A percentile compares a stretch with the other conserved stretches of the same genome.
Conservation (phyloP, 1,284 basidiomycete species). For the Cerioporus squamosus region DNA sequence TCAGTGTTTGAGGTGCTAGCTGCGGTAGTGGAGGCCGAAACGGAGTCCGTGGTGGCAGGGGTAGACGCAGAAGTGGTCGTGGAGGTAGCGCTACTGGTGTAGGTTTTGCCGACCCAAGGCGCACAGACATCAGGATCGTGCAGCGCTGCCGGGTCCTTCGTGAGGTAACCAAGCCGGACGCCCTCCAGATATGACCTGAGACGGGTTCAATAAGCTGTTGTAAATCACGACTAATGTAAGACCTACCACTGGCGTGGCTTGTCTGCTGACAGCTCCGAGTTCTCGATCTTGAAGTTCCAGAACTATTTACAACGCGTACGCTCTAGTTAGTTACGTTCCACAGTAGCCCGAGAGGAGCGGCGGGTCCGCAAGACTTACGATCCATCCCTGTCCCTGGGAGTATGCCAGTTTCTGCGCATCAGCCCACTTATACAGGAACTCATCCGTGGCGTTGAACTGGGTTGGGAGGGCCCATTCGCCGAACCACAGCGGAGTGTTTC, state of each 20-base stretch:
- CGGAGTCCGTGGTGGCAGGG: not conserved
- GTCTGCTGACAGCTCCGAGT: slow-evolving; percentile 24
- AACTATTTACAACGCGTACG: slow-evolving; percentile 45
- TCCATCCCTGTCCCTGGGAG: slow-evolving; percentile 67
- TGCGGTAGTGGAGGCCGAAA: not conserved
- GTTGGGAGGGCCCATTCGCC: slow-evolving; percentile 77
- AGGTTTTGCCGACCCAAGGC: slow-evolving; percentile 38
- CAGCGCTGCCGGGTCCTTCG: slow-evolving; percentile 58
- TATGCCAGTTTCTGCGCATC: slow-evolving; percentile 78
- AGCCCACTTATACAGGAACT: slow-evolving; percentile 70
- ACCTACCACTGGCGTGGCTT: slow-evolving; percentile 64
- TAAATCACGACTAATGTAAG: not conserved
- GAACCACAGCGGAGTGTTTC: slow-evolving; percentile 53
- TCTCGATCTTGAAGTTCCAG: slow-evolving; percentile 80
- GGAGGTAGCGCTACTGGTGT: not conserved
- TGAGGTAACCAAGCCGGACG: slow-evolving; percentile 59
- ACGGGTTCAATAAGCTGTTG: not conserved
- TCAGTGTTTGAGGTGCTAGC: no score
- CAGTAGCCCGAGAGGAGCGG: not conserved
- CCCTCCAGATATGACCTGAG: slow-evolving; percentile 73
- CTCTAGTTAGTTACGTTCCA: not conserved
- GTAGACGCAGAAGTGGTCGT: not conserved
- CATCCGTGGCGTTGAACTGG: slow-evolving; percentile 65
- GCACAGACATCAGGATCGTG: slow-evolving; percentile 65
- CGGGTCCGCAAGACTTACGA: slow-evolving; percentile 46